Evolutionary conservation across 2,329 filamentous ascomycete species (phyloP).

Genomic region (Colletotrichum aenigma): DNA sequence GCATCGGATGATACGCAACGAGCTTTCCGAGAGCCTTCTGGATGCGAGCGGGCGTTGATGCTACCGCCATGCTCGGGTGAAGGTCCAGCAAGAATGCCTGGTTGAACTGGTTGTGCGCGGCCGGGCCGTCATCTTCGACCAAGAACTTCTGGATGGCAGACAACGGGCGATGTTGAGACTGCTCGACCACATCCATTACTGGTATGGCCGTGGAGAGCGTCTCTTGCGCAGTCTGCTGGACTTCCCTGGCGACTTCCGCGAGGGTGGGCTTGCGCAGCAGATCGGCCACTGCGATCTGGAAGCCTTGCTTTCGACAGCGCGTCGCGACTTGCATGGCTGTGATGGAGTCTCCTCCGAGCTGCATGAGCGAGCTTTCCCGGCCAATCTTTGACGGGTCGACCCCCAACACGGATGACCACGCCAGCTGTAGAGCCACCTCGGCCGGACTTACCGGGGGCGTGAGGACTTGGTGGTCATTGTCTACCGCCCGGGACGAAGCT

Average conservation of each 20-base stretch:
- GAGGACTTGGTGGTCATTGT: not conserved
- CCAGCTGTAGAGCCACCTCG: not conserved
- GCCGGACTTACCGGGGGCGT: not conserved
- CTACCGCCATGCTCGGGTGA: not conserved
- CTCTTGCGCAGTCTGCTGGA: not conserved
- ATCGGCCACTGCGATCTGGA: not conserved
- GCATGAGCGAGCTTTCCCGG: not conserved
- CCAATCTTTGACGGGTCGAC: not conserved
- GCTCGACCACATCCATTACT: not conserved
- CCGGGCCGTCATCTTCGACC: rapidly evolving
- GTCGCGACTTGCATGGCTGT: not conserved
- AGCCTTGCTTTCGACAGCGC: not conserved
- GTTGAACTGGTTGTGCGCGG: not conserved
- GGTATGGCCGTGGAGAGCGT: not conserved
- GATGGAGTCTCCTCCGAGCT: not conserved
- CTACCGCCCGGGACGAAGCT: not conserved
- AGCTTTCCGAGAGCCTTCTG: not conserved
- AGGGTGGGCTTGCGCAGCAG: not conserved
- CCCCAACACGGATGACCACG: not conserved
- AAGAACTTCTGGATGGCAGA: not conserved
- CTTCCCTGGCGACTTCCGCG: not conserved
- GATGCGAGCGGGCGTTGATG: not conserved
- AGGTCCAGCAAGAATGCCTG: not conserved
- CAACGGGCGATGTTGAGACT: not conserved
- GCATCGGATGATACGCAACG: not conserved